These are phyloP conservation scores for Pelargonium cotyledonis DNA, from an alignment of 441 rosid species.

Conservation along the genomic window DNA sequence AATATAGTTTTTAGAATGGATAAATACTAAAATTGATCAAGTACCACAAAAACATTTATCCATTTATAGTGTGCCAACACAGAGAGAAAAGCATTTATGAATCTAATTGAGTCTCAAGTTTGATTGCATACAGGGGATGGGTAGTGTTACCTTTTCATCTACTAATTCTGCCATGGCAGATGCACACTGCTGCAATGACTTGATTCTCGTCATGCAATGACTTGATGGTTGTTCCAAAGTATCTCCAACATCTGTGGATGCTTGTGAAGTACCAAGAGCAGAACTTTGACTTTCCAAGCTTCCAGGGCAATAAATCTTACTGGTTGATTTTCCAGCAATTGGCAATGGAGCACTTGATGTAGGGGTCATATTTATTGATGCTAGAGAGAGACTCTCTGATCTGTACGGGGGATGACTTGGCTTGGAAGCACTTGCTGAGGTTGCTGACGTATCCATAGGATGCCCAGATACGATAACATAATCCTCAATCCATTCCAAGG, in stretches of 20 bases:
- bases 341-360: slow-evolving; percentile 62
- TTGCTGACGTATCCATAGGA: slow-evolving; percentile 51
- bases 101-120: background rate
- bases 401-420: slow-evolving; percentile 45
- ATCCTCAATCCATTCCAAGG: slow-evolving; percentile 55
- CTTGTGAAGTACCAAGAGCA: slow-evolving; percentile 75
- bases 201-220: slow-evolving; percentile 64
- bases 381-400: slow-evolving; percentile 41
- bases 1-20: background rate
- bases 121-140: slow-evolving; percentile 1
- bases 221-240: slow-evolving; percentile 66
- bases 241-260: slow-evolving; percentile 61
- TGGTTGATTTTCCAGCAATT: slow-evolving; percentile 41
- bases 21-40: background rate
- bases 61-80: background rate
- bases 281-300: slow-evolving; percentile 59
- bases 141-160: slow-evolving; percentile 47
- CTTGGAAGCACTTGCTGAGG: slow-evolving; percentile 46
- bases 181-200: slow-evolving; percentile 69
- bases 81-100: background rate
- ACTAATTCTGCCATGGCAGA: slow-evolving; percentile 58
- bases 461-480: slow-evolving; percentile 52
- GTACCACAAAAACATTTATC: background rate
- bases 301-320: slow-evolving; percentile 36
- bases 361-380: slow-evolving; percentile 29